Percentiles rank a stretch among this genome's conserved stretches.
Conservation (phyloP, 2,329 filamentous ascomycete species). For the Teratosphaeria nubilosa region DNA sequence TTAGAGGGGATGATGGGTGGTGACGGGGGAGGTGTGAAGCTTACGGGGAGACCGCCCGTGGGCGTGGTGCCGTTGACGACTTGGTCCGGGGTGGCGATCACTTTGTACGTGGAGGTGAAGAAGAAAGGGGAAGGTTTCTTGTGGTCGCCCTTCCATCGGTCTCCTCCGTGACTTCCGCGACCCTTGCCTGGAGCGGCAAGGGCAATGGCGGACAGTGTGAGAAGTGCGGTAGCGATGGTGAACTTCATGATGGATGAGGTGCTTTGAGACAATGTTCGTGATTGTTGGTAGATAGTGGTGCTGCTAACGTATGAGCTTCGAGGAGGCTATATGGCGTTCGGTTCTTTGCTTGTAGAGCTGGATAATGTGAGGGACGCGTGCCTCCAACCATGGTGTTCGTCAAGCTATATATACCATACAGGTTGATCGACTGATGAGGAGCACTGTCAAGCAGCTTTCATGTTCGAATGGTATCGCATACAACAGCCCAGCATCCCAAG, state of each 20-base stretch:
- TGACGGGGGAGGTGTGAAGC: conserved; percentile 2
- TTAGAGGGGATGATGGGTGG: neutral
- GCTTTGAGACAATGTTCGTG: neutral
- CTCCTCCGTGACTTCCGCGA: neutral
- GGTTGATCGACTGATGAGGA: neutral
- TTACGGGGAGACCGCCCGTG: conserved; percentile 15
- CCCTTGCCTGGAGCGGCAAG: neutral
- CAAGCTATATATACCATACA: neutral
- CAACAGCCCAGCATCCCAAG: neutral
- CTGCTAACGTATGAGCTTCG: neutral
- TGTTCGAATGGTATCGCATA: neutral
- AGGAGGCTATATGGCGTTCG: neutral
- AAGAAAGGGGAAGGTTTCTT: conserved; percentile 8
- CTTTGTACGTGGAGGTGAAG: conserved; percentile 42
- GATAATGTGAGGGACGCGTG: neutral
- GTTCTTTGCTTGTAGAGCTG: neutral
- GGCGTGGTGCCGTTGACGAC: conserved; percentile 35
- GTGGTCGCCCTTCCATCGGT: conserved; percentile 3
- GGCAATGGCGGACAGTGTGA: neutral
- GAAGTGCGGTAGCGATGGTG: neutral
- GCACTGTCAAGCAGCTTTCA: neutral
- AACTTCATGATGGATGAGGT: neutral
- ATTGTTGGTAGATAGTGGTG: neutral
- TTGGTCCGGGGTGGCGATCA: conserved; percentile 41
- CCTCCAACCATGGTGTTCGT: neutral